Evolutionary conservation across 768 basidiomycete species (phyloP), one percentile per base, ranked within the genome.

Genomic region (Austroboletus eburneus): DNA sequence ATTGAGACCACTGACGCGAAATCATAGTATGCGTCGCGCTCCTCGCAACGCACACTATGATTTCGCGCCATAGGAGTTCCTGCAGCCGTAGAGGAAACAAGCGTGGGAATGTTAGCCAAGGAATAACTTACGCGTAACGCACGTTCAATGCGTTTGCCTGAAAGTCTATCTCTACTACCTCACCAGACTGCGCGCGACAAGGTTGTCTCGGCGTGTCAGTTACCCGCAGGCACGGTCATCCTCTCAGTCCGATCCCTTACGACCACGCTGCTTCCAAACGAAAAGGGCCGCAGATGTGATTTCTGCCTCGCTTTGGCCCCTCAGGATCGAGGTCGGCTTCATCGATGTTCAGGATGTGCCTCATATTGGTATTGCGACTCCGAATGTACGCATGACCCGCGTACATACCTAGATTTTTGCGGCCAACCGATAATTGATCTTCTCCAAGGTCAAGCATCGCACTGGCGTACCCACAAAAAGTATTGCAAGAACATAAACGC

Each of bases 301-400:
- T 59, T 65, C 22, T 90, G 87, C 56, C 75, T 81, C 52, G 65
- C 67, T 4, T 43, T 63, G 4, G 56, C 68, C 4, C 50, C 61
- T 20, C 50, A 17, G 59, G 66, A 30, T 27, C 46, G 42, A 16
- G 50, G 53, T 12, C 57, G 49, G 27, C 70, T 88, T 36, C 75
- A 68, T 50, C 73, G 71, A 59, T 91, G 87, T 52, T 73, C 78
- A 4, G 79, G 81, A 12, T 90, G 88, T 54, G 76, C 73, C 14
- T 73, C 76, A 0, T 86, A 83, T 58, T 88, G 79, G 77, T 91
- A 91, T 57, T 91, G 88, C 55, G 73, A 76, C 51, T 51, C 69
- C 20, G 55, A 69, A 62, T 91, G 88, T 89, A 61, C 63, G 78
- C 57, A 43, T 42, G 42, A 40, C 49, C 38, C 17, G 21, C 36